Evolutionary conservation across 495 filamentous ascomycete species (phyloP).

Genomic region (Tuber microsphaerosporum): DNA sequence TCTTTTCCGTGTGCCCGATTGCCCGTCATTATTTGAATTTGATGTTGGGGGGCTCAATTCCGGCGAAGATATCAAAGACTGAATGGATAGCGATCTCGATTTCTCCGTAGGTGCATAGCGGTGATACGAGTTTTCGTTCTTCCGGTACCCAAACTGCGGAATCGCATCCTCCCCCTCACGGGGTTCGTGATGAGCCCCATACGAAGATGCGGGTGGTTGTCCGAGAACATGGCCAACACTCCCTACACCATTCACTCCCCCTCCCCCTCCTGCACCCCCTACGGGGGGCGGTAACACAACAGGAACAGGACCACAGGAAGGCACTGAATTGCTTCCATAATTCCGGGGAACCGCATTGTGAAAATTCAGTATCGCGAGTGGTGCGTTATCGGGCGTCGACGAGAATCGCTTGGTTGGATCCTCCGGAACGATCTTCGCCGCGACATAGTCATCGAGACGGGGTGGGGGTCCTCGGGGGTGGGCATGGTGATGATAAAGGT

Average conservation of each 20-base stretch:
- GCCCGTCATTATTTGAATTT: conserved; percentile 21
- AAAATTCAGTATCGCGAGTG: conserved; percentile 31
- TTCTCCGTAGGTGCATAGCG: conserved; percentile 13
- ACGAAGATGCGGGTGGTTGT: conserved; percentile 5
- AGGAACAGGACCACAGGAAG: conserved; percentile 13
- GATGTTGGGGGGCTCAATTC: conserved; percentile 40
- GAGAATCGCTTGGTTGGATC: neutral
- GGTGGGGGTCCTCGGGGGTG: conserved; percentile 12
- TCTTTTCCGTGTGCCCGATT: conserved; percentile 32
- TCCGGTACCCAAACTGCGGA: neutral
- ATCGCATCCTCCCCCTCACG: conserved; percentile 1
- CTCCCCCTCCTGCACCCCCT: conserved; percentile 1
- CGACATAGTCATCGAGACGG: neutral
- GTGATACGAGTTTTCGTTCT: neutral
- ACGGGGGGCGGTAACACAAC: conserved; percentile 26
- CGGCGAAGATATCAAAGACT: conserved; percentile 42
- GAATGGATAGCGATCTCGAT: conserved; percentile 31
- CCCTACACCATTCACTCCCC: conserved; percentile 1
- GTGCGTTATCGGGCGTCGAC: conserved; percentile 9
- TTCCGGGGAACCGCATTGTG: conserved; percentile 35
- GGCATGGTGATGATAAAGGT: conserved; percentile 5
- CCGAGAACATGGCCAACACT: conserved; percentile 7
- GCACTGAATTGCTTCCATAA: conserved; percentile 10
- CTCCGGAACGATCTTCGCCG: neutral
- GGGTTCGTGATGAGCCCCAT: neutral